Evolutionary conservation across 2,329 filamentous ascomycete genomes (phyloP), one percentile per base, ranked within the genome.

Genomic region (Monascus ruber): DNA sequence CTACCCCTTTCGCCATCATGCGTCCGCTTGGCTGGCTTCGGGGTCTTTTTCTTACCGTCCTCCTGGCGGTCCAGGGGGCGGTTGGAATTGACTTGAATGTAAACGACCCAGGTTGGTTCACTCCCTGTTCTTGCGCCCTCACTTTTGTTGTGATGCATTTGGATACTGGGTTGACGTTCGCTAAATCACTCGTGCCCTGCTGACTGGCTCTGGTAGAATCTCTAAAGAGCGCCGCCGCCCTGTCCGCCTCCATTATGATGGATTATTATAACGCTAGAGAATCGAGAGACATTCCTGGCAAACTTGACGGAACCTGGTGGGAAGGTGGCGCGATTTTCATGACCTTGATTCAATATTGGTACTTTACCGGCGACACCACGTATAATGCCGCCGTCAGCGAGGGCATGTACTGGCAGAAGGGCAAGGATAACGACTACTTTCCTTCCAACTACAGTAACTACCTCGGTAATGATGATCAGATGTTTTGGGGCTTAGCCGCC

Each of bases 401-500:
- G 46, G 86, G 75, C 8, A 71, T 94, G 49, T 70, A 87, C 35
- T 79, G 75, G 56, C 86, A 94, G 60, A 77, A 81, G 38, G 85
- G 85, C 39, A 71, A 76, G 2, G 71, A 82, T 53, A 67, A 77
- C 41, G 80, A 89, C 54, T 91, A 83, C 57, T 88, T 89, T 78
- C 83, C 85, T 4, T 69, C 72, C 28, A 70, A 71, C 47, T 64
- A 66, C 42, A 66, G 62, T 31, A 59, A 63, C 35, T 65, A 64
- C 25, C 55, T 68, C 32, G 65, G 65, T 5, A 76, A 75, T 47
- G 71, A 76, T 45, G 71, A 77, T 47, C 72, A 80, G 69, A 80
- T 83, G 5, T 89, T 91, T 63, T 93, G 85, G 85, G 83, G 76
- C n/a, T 73, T 91, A 68, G 77, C 85, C 1, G 83, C 81, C 43